Evolutionary conservation across 768 basidiomycete genomes (phyloP), one percentile per base, ranked within the genome.

Genomic region (Floccularia luteovirens): DNA sequence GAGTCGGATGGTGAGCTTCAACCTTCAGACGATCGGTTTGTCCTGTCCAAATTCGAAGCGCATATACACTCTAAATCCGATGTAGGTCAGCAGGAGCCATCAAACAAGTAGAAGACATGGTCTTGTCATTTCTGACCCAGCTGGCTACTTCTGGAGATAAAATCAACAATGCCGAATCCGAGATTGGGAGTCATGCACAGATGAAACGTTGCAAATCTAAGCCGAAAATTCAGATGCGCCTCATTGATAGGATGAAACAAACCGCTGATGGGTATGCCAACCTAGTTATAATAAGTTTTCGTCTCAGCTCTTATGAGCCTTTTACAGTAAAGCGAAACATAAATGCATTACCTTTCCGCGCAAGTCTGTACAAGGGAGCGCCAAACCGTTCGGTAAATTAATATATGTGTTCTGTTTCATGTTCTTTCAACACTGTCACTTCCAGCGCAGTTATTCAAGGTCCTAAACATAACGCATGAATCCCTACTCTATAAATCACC

Each of bases 401-500:
- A 22, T 51, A 44, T 48, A 47, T 48, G 45, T 47, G 40, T 27
- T 27, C 28, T 23, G 17, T 20, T 48, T 34, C 34, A 31, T 42
- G 47, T 36, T 37, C 24, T 28, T 22, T 7, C 24, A 5, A n/a
- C 17, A 30, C 36, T 40, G 35, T 25, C 16, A 31, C 20, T 19
- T 28, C 19, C 46, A 90, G 88, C 88, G 2, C 82, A 81, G 49
- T 53, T 90, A 6, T 68, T 89, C 48, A 70, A 66, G 20, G 70
- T 87, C 3, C 60, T 85, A 34, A 76, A 87, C 46, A 55, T 79
- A 33, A 70, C 77, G n/a, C 82, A 90, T 48, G 80, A 81, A 48
- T 82, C 82, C 1, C 55, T 87, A 4, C 42, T 69, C 1, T 61
- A 66, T 14, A 67, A 63, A 12, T 57, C 77, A 10, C 74, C 85